Evolutionary conservation across 345 rosid genomes (phyloP).

Genomic region (Citrus cavaleriei): DNA sequence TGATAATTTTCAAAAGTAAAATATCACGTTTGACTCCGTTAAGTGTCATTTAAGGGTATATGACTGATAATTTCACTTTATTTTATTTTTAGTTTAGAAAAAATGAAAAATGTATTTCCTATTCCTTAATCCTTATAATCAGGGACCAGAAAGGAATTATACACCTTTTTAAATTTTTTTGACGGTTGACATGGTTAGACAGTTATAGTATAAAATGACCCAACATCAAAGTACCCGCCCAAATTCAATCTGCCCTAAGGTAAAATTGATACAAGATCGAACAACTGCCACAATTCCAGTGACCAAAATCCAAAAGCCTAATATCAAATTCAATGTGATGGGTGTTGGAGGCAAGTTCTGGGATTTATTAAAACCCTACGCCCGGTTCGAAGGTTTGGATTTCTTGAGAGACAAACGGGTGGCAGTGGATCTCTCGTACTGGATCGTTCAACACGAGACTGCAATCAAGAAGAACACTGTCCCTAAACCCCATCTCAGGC

Average conservation of each 20-base stretch:
- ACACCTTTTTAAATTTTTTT: background rate
- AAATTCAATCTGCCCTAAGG: background rate
- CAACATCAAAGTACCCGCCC: background rate
- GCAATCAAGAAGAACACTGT: constrained; percentile 41
- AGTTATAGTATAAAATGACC: background rate
- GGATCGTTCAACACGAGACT: constrained; percentile 88
- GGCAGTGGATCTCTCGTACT: constrained; percentile 82
- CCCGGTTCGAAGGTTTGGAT: constrained; percentile 49
- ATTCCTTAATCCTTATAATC: background rate
- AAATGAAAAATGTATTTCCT: too few species aligned
- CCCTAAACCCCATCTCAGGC: constrained; percentile 66
- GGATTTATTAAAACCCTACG: constrained; percentile 73
- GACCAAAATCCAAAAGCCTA: too few species aligned
- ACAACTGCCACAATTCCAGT: background rate
- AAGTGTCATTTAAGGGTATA: too few species aligned
- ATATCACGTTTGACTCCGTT: too few species aligned
- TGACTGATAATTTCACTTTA: too few species aligned
- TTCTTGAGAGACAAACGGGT: constrained; percentile 69
- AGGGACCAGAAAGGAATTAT: background rate
- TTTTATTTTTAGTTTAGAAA: too few species aligned
- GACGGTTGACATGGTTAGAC: background rate
- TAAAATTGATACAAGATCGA: background rate
- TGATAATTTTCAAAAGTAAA: too few species aligned
- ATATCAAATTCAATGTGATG: constrained; percentile 26
- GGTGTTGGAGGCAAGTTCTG: constrained; percentile 94